A percentile compares a stretch with the other conserved stretches of the same genome.
phyloP scores from a whole-genome alignment of 140 eudicot genomes.

The Bidens hawaiensis region DNA sequence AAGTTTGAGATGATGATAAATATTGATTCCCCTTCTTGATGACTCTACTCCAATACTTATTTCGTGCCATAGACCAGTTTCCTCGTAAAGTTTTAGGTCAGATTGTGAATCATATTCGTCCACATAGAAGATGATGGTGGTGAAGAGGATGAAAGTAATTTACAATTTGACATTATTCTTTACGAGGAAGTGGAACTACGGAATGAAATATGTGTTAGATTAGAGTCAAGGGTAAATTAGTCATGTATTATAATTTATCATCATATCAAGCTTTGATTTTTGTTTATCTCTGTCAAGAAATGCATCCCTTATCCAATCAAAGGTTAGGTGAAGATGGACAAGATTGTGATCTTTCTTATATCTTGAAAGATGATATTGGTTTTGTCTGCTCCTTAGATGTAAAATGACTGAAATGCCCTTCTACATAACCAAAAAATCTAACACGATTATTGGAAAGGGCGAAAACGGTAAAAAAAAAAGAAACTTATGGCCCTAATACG shows the following conservation, averaged over 20 bases:
- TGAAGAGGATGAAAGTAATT: constrained; percentile 36
- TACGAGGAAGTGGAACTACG: constrained; percentile 71
- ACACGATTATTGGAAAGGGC: too few species aligned
- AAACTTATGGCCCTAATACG: too few species aligned
- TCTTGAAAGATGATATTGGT: constrained; percentile 88
- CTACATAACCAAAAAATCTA: too few species aligned
- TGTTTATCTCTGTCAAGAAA: constrained; percentile 50
- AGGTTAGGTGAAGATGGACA: constrained; percentile 33
- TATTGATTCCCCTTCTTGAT: too few species aligned
- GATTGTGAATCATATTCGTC: too few species aligned
- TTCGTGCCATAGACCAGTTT: too few species aligned
- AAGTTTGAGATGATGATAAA: too few species aligned
- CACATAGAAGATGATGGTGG: constrained; percentile 48
- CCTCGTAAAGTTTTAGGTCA: too few species aligned
- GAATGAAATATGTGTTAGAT: constrained; percentile 65
- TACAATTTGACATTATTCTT: constrained; percentile 26
- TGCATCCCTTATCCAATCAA: constrained; percentile 33
- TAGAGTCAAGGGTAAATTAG: constrained; percentile 63
- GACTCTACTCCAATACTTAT: too few species aligned
- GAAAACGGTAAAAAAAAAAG: too few species aligned
- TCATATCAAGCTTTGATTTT: background rate
- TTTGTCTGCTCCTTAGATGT: too few species aligned
- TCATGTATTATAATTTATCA: background rate
- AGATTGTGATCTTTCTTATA: constrained; percentile 76
- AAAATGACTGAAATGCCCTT: too few species aligned